A percentile compares a stretch with the other conserved stretches of the same genome.
phyloP scores from a whole-genome alignment of 805 yeast species.

The Metschnikowia gelsemii region DNA sequence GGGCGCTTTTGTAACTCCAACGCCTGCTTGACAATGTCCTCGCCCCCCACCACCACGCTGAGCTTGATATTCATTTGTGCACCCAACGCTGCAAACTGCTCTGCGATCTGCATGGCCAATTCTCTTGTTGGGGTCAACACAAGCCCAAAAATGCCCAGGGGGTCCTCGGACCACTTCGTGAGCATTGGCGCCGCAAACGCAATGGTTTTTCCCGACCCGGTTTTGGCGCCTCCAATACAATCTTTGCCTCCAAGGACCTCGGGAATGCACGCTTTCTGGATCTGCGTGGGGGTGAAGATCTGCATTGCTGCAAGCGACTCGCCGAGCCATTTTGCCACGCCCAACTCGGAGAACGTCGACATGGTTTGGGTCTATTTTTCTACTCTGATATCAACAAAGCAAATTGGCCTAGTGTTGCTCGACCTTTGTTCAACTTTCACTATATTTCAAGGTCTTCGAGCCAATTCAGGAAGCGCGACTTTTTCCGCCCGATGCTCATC shows the following conservation, averaged over 20 bases:
- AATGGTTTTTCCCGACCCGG: constrained; percentile 97
- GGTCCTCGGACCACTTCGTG: constrained; percentile 92
- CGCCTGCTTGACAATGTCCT: constrained; percentile 87
- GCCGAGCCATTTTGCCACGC: constrained; percentile 81
- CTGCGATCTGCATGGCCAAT: constrained; percentile 94
- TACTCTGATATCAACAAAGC: no score
- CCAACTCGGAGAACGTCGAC: constrained; percentile 61
- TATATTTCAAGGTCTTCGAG: no score
- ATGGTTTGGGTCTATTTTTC: constrained; percentile 19
- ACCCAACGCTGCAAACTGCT: constrained; percentile 92
- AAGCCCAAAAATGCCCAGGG: constrained; percentile 87
- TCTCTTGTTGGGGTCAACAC: constrained; percentile 92
- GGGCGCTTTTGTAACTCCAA: constrained; percentile 78
- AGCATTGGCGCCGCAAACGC: constrained; percentile 98
- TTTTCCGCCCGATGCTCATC: constrained; percentile 21
- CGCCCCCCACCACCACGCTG: constrained; percentile 91
- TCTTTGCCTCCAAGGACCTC: constrained; percentile 78
- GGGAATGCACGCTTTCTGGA: constrained; percentile 89
- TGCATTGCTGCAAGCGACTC: constrained; percentile 82
- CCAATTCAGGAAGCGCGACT: constrained; percentile 4
- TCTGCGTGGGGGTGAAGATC: constrained; percentile 78
- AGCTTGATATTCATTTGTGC: constrained; percentile 81
- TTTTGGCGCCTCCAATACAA: constrained; percentile 97
- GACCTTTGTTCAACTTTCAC: no score
- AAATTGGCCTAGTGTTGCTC: neutral